A percentile compares a stretch with the other conserved stretches of the same genome.
Conservation (phyloP, 2,329 filamentous ascomycete genomes). For the Penicillium sp. region DNA sequence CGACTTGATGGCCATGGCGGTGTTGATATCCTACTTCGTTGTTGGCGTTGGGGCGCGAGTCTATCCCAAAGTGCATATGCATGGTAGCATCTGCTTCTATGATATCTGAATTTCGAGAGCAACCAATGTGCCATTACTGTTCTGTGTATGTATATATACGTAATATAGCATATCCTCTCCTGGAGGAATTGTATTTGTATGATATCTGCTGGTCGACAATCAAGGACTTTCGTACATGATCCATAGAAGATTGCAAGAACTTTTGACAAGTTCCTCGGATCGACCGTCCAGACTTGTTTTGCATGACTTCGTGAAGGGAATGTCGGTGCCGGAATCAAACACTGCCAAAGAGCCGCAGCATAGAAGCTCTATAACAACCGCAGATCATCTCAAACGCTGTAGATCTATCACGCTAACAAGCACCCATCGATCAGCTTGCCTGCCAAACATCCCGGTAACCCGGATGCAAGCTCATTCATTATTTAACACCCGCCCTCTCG, state of each 20-base stretch:
- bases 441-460: not conserved
- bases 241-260: not conserved
- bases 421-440: not conserved
- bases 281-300: not conserved
- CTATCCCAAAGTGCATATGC: slow-evolving; percentile 15
- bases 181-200: slow-evolving; percentile 18
- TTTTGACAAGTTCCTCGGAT: not conserved
- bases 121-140: slow-evolving; percentile 8
- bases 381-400: not conserved
- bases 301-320: slow-evolving; percentile 9
- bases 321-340: not conserved
- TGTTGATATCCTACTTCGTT: slow-evolving; percentile 10
- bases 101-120: slow-evolving; percentile 19
- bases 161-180: slow-evolving; percentile 16
- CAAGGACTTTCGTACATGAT: slow-evolving; percentile 12
- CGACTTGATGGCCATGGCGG: not conserved
- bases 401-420: not conserved
- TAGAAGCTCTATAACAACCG: not conserved
- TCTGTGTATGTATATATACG: slow-evolving; percentile 1
- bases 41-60: slow-evolving; percentile 20
- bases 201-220: slow-evolving; percentile 5
- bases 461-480: not conserved
- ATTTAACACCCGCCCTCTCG: slow-evolving; percentile 57
- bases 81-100: slow-evolving; percentile 6
- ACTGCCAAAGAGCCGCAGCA: not conserved